Evolutionary conservation across 139 green algal species (phyloP).

Genomic region (Chara braunii): DNA sequence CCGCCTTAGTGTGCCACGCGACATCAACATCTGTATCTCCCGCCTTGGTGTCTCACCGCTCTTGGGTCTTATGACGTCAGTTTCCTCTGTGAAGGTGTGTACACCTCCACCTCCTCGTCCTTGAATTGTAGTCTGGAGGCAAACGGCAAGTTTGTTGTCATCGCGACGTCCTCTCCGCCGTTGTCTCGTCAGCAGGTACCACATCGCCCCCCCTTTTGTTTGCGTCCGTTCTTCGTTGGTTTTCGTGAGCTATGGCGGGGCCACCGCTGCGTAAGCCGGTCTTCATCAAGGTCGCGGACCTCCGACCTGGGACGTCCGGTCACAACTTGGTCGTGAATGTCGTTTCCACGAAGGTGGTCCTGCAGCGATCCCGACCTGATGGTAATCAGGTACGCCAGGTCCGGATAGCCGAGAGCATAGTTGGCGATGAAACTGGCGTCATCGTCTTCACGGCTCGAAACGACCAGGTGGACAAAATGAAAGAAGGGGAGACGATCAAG

Average conservation of each 20-base stretch:
- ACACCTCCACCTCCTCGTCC: too few relatives aligned
- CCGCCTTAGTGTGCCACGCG: too few relatives aligned
- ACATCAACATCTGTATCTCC: too few relatives aligned
- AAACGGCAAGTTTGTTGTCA: too few relatives aligned
- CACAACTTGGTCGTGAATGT: constrained; percentile 72
- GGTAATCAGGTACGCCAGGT: constrained; percentile 42
- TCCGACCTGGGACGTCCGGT: constrained; percentile 60
- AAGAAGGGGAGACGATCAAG: constrained; percentile 54
- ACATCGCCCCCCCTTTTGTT: too few relatives aligned
- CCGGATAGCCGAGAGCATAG: constrained; percentile 70
- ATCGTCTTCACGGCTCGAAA: constrained; percentile 75
- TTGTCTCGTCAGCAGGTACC: too few relatives aligned
- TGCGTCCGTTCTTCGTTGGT: too few relatives aligned
- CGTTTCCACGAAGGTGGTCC: constrained; percentile 58
- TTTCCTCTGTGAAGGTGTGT: too few relatives aligned
- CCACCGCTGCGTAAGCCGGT: constrained; percentile 38
- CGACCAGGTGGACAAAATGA: constrained; percentile 75
- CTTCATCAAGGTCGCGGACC: constrained; percentile 51
- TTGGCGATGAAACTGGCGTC: constrained; percentile 72
- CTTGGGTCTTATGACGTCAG: too few relatives aligned
- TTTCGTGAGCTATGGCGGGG: constrained; percentile 9
- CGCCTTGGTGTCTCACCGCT: too few relatives aligned
- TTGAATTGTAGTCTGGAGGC: too few relatives aligned
- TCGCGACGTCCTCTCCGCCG: too few relatives aligned
- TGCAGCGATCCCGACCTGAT: constrained; percentile 45